These are phyloP conservation scores for Candida nanaspora DNA, from an alignment of 805 yeast genomes.

Conservation along the genomic window DNA sequence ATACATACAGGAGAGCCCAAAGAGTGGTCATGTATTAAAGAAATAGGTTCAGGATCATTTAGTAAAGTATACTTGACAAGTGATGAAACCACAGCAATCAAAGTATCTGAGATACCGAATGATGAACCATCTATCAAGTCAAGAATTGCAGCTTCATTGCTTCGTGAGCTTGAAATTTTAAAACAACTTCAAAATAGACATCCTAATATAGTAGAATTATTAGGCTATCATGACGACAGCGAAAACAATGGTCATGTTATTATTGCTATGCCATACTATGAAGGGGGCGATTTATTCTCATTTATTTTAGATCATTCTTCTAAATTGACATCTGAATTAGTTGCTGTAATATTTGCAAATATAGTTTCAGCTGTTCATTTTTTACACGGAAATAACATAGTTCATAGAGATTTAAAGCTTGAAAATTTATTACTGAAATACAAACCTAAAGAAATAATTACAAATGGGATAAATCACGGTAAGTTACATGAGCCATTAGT, in stretches of 20 bases:
- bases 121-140: slow-evolving; percentile 29
- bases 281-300: slow-evolving; percentile 81
- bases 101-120: slow-evolving; percentile 42
- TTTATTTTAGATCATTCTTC: slow-evolving; percentile 41
- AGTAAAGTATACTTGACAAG: slow-evolving; percentile 52
- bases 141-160: slow-evolving; percentile 52
- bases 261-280: slow-evolving; percentile 68
- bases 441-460: slow-evolving; percentile 26
- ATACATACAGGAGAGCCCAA: slow-evolving; percentile 10
- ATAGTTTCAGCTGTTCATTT: slow-evolving; percentile 61
- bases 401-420: slow-evolving; percentile 87
- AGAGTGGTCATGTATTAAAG: slow-evolving; percentile 29
- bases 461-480: not conserved
- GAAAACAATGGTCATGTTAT: slow-evolving; percentile 15
- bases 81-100: slow-evolving; percentile 54
- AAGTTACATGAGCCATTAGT: slow-evolving; percentile 25
- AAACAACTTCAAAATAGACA: slow-evolving; percentile 37
- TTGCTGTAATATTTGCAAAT: slow-evolving; percentile 65
- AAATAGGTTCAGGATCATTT: slow-evolving; percentile 64
- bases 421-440: slow-evolving; percentile 63
- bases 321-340: slow-evolving; percentile 38
- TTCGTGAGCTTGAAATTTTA: slow-evolving; percentile 71
- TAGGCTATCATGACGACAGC: slow-evolving; percentile 39
- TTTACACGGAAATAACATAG: slow-evolving; percentile 59
- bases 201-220: slow-evolving; percentile 60